Evolutionary conservation across 2,329 filamentous ascomycete species (phyloP).

Genomic region (Verruconis gallopava): DNA sequence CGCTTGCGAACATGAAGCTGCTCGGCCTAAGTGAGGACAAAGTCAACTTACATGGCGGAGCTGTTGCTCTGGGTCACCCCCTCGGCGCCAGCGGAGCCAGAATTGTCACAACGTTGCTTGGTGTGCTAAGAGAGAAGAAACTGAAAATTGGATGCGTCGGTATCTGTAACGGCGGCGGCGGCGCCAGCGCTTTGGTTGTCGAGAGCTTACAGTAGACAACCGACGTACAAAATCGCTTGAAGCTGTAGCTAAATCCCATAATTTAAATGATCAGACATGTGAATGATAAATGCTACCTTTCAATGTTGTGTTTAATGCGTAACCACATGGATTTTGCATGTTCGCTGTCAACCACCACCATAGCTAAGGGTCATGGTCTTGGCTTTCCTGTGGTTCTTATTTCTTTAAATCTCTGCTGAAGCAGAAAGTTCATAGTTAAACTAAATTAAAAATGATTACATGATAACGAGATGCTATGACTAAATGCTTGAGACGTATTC

Average conservation of each 20-base stretch:
- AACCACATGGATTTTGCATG: too few relatives aligned
- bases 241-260: not conserved
- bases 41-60: conserved; percentile 90
- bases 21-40: conserved; percentile 67
- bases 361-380: too few relatives aligned
- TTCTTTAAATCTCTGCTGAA: too few relatives aligned
- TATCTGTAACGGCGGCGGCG: conserved; percentile 96
- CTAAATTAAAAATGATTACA: too few relatives aligned
- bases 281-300: not conserved
- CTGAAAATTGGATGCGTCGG: conserved; percentile 87
- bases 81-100: conserved; percentile 88
- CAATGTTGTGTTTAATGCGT: too few relatives aligned
- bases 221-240: not conserved
- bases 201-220: conserved; percentile 34
- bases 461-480: too few relatives aligned
- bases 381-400: too few relatives aligned
- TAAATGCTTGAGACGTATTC: too few relatives aligned
- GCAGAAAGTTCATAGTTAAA: too few relatives aligned
- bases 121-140: conserved; percentile 79
- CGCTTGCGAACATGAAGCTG: conserved; percentile 90
- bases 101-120: conserved; percentile 80
- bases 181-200: conserved; percentile 84
- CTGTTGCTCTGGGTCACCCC: conserved; percentile 90
- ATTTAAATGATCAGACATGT: not conserved
- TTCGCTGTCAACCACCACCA: too few relatives aligned